Base-by-base conservation (phyloP, 805 yeast species). In the Clavispora carvajalis region DNA sequence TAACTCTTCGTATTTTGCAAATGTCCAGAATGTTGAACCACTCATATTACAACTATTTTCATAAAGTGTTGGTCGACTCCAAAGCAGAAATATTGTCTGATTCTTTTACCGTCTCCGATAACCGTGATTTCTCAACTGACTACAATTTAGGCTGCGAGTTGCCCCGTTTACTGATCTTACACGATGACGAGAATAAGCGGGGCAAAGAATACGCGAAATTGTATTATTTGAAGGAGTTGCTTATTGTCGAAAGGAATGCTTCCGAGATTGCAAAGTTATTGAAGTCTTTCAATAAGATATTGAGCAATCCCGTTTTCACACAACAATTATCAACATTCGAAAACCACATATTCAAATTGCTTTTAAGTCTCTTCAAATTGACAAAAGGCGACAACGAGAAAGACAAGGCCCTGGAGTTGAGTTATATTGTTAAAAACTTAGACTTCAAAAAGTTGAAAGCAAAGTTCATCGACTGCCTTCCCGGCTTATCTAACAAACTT, bases 111-210 rank as follows among this genome's bases (percentile, higher is more conserved):
- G 40, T 65, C 7, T 52, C 49, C 17, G 91, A 85, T 54, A 82
- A 81, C 48, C 69, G 91, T 40, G 93, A 85, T 51, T 58, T 64
- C 40, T 62, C 58, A 5, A 71, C 77, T 9, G 63, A 80, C 36
- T 79, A 80, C 77, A 73, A 75, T 39, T 60, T 73, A 50, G 79
- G 75, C 11, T 55, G 62, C 24, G 63, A 62, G 33, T 62, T 62
- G 29, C 54, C 45, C n/a, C 41, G 25, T 9, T 3, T 28, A 28
- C 36, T 50, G 2, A 38, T 41, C 2, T 35, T 49, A 3, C 53
- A 60, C 12, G 47, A 48, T 1, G 44, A 41, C 10, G 51, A 43
- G 40, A 4, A 45, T 46, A 22, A 47, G 51, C 42, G 39, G 33
- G 26, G 40, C n/a, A 40, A 46, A 3, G 47, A 47, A 11, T 67